A percentile compares a stretch with the other conserved stretches of the same genome.
phyloP scores from a whole-genome alignment of 2,329 filamentous ascomycete species.

The Diplodia corticola region DNA sequence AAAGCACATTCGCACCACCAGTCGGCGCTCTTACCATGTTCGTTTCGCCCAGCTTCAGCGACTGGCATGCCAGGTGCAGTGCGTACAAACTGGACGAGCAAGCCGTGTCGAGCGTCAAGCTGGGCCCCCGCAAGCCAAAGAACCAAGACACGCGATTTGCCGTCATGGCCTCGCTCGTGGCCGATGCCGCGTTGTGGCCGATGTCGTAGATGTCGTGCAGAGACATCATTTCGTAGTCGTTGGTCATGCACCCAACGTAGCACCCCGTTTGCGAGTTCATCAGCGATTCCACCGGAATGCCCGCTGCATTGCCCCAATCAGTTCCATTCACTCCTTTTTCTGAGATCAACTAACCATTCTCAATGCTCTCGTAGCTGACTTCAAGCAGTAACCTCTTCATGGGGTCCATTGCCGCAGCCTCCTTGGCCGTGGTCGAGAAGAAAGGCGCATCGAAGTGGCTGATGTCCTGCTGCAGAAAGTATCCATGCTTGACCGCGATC shows the following conservation, averaged over 20 bases:
- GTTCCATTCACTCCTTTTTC: not conserved
- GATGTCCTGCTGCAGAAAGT: constrained; percentile 23
- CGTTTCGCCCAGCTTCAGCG: constrained; percentile 27
- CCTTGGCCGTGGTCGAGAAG: constrained; percentile 28
- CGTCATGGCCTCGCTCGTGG: constrained; percentile 31
- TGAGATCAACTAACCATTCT: constrained; percentile 30
- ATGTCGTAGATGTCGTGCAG: not conserved
- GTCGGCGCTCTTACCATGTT: not conserved
- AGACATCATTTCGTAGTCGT: constrained; percentile 28
- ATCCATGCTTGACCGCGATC: not conserved
- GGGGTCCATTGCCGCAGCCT: constrained; percentile 32
- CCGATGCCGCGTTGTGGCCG: constrained; percentile 22
- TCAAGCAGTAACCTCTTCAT: constrained; percentile 32
- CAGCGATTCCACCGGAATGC: constrained; percentile 18
- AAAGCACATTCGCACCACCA: too few species aligned
- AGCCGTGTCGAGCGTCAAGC: constrained; percentile 37
- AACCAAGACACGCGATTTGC: constrained; percentile 35
- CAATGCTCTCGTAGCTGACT: constrained; percentile 42
- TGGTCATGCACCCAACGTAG: constrained; percentile 26
- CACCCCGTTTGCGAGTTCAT: not conserved
- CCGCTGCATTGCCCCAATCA: not conserved
- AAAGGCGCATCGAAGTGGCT: constrained; percentile 26
- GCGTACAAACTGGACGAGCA: constrained; percentile 33
- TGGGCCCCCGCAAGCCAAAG: constrained; percentile 35
- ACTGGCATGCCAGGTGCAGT: constrained; percentile 34